Percentiles rank a stretch among this genome's conserved stretches.
phyloP scores from a whole-genome alignment of 805 yeast species.

The Yarrowia osloensis region DNA sequence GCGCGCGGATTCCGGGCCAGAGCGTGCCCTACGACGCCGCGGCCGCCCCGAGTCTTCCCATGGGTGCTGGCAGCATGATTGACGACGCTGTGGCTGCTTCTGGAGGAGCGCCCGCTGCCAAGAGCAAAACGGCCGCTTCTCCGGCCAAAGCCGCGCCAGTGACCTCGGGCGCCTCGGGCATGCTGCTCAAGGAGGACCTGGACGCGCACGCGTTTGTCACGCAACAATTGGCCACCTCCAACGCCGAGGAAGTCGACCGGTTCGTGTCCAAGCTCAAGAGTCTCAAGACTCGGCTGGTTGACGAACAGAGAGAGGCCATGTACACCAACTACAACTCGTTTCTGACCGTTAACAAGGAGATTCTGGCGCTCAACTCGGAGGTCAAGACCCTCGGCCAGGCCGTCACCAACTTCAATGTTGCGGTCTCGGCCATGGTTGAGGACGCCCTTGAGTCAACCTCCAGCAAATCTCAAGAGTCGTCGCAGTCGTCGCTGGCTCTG shows the following conservation, averaged over 20 bases:
- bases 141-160: slow-evolving; percentile 22
- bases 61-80: slow-evolving; percentile 63
- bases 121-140: not conserved
- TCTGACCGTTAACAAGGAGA: slow-evolving; percentile 48
- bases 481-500: not conserved
- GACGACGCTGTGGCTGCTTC: slow-evolving; percentile 49
- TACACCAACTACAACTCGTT: slow-evolving; percentile 42
- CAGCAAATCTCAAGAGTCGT: not conserved
- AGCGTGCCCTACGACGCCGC: slow-evolving; percentile 81
- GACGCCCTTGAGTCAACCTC: slow-evolving; percentile 58
- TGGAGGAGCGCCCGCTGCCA: not conserved
- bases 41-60: slow-evolving; percentile 67
- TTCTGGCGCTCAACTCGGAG: slow-evolving; percentile 64
- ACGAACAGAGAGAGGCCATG: slow-evolving; percentile 39
- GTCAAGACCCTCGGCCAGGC: slow-evolving; percentile 61
- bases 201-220: slow-evolving; percentile 54
- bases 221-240: slow-evolving; percentile 58
- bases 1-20: slow-evolving; percentile 46
- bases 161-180: slow-evolving; percentile 2
- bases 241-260: slow-evolving; percentile 71
- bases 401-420: slow-evolving; percentile 60
- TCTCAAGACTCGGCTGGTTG: slow-evolving; percentile 53
- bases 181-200: slow-evolving; percentile 40
- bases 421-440: slow-evolving; percentile 59
- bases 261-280: slow-evolving; percentile 58